Conservation (phyloP, 1,284 basidiomycete genomes). For the Rhodotorula glutinis region DNA sequence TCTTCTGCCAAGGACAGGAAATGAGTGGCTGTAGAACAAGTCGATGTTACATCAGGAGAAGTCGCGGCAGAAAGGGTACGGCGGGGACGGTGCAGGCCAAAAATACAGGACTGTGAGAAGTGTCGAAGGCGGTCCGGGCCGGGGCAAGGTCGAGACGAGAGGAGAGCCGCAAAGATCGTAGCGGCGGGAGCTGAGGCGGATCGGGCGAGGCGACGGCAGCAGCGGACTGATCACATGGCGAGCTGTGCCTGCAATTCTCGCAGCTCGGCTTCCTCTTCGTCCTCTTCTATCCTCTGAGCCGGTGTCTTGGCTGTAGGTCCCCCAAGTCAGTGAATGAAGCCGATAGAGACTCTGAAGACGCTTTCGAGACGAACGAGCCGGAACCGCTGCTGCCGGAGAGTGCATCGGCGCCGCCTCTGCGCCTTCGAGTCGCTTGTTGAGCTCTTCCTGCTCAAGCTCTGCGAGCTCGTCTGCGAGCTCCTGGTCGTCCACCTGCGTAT, state of each 20-base stretch:
- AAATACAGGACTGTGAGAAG: neutral
- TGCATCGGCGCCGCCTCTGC: slow-evolving; percentile 90
- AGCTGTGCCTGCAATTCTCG: slow-evolving; percentile 85
- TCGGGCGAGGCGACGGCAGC: neutral
- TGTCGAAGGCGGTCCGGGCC: too few species aligned
- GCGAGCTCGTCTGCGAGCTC: slow-evolving; percentile 80
- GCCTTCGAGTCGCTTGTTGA: slow-evolving; percentile 81
- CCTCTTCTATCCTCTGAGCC: slow-evolving; percentile 63
- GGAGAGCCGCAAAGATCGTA: neutral
- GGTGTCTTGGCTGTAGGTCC: slow-evolving; percentile 46
- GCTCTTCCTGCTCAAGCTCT: slow-evolving; percentile 84
- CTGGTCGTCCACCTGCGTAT: slow-evolving; percentile 57
- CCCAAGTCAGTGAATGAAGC: neutral
- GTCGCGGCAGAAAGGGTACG: too few species aligned
- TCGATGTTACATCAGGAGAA: neutral
- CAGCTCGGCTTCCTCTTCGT: slow-evolving; percentile 91
- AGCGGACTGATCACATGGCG: slow-evolving; percentile 61
- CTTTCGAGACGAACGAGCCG: slow-evolving; percentile 15
- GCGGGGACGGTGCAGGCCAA: neutral
- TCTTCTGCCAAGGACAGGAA: too few species aligned
- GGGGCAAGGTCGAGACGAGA: neutral
- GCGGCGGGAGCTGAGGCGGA: too few species aligned
- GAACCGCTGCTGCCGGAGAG: slow-evolving; percentile 56
- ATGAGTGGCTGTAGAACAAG: neutral
- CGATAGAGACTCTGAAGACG: too few species aligned